Evolutionary conservation across 1,284 basidiomycete species (phyloP), one percentile per base, ranked within the genome.

Genomic region (Cryptococcus depauperatus): DNA sequence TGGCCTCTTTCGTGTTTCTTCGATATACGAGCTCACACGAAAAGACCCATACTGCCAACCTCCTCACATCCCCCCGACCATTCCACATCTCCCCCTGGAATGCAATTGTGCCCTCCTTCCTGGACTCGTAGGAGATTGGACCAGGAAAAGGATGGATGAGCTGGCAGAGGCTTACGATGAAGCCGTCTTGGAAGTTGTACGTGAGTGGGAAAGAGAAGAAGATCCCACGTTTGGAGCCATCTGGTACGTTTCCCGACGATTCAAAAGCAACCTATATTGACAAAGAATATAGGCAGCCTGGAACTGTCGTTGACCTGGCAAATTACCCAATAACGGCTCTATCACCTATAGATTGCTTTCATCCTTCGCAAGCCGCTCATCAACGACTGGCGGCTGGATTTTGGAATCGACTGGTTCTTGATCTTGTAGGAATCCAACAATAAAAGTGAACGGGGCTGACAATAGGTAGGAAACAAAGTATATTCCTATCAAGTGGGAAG

Each of bases 341-440:
- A 5, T 66, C 62, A 7, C 57, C 58, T n/a, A 52, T 66, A 5
- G 71, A 73, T 48, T 73, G 69, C 50, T 73, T 72, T 53, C 71
- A 72, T 40, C 71, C 71, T 4, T 66, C 63, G 11, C 61, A 58
- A 16, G 55, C 54, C 21, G 64, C 63, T 1, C 71, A 73, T 47
- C 54, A 60, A 39, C 50, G 69, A 1, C 59, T 73, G 13, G 69
- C 68, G 4, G 63, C 66, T 1, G 69, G 68, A 0, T 42, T 72
- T 27, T 73, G 71, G 71, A 71, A 71, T 48, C 47, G 69, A 25
- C 47, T 72, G 26, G 59, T 62, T 1, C 41, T 63, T 37, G 35
- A 41, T 35, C 35, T 58, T 41, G 63, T 67, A 38, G 21, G 64
- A 57, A 4, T n/a, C 10, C 11, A 9, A n/a, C n/a, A 37, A 53